These are phyloP conservation scores for Curvularia eragrostidis DNA, from an alignment of 2,329 filamentous ascomycete species.

Conservation along the genomic window DNA sequence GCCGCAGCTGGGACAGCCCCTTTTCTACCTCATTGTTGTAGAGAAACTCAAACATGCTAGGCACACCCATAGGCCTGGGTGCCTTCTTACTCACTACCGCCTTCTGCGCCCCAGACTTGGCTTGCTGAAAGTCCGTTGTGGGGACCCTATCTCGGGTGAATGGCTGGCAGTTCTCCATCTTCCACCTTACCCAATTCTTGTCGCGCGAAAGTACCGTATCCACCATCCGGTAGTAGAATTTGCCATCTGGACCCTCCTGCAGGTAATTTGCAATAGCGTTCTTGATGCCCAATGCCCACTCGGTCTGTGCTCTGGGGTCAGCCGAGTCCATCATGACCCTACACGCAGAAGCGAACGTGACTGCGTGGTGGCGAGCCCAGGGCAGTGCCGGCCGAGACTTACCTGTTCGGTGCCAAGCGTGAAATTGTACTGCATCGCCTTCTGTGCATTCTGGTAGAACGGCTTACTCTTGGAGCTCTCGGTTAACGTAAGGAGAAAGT, in stretches of 20 bases:
- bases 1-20: conserved; percentile 73
- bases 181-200: conserved; percentile 99
- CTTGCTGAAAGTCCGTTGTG: conserved; percentile 70
- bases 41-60: conserved; percentile 67
- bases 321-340: conserved; percentile 39
- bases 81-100: conserved; percentile 72
- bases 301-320: conserved; percentile 63
- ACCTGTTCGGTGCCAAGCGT: conserved; percentile 83
- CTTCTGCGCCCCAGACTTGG: conserved; percentile 70
- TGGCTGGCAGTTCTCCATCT: conserved; percentile 87
- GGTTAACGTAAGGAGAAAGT: conserved; percentile 92
- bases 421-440: conserved; percentile 84
- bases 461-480: conserved; percentile 81
- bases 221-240: conserved; percentile 95
- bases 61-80: conserved; percentile 59
- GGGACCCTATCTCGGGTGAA: conserved; percentile 80
- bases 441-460: conserved; percentile 74
- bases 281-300: conserved; percentile 84
- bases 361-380: conserved; percentile 20
- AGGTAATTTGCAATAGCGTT: conserved; percentile 82
- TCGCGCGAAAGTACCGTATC: conserved; percentile 94
- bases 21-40: conserved; percentile 67
- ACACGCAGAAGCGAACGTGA: conserved; percentile 24
- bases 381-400: conserved; percentile 49
- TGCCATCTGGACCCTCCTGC: conserved; percentile 79